phyloP scores from a whole-genome alignment of 73 alveolate species.

The Paramecium sonneborni region DNA sequence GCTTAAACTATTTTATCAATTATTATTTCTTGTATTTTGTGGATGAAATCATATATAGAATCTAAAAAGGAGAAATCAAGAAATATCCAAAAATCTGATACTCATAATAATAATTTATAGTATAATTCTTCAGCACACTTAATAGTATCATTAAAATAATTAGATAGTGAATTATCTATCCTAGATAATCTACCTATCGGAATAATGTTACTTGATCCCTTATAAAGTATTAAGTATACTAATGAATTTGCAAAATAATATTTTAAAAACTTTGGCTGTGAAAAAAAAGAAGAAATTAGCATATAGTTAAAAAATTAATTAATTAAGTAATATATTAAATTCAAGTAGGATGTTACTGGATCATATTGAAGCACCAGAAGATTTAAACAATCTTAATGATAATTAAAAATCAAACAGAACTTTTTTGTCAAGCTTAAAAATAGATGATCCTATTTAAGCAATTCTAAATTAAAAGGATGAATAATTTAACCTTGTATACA shows the following conservation, averaged over 20 bases:
- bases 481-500: not conserved
- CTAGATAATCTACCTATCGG: not conserved
- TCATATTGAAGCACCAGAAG: not conserved
- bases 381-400: not conserved
- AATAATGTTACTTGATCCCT: not conserved
- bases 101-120: not conserved
- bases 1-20: not conserved
- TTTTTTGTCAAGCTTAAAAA: not conserved
- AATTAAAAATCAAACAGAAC: not conserved
- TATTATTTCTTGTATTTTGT: not conserved
- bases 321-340: not conserved
- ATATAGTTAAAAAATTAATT: not conserved
- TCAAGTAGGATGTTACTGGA: not conserved
- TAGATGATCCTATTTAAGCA: not conserved
- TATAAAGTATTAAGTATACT: not conserved
- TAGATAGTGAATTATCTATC: not conserved
- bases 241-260: not conserved
- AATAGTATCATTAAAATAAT: not conserved
- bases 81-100: not conserved
- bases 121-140: not conserved
- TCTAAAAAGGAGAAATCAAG: not conserved
- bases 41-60: not conserved
- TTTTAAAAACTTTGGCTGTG: not conserved
- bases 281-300: not conserved
- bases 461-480: not conserved